These are phyloP conservation scores for Onygenales sp. DNA, from an alignment of 2,329 filamentous ascomycete genomes.

Conservation along the genomic window DNA sequence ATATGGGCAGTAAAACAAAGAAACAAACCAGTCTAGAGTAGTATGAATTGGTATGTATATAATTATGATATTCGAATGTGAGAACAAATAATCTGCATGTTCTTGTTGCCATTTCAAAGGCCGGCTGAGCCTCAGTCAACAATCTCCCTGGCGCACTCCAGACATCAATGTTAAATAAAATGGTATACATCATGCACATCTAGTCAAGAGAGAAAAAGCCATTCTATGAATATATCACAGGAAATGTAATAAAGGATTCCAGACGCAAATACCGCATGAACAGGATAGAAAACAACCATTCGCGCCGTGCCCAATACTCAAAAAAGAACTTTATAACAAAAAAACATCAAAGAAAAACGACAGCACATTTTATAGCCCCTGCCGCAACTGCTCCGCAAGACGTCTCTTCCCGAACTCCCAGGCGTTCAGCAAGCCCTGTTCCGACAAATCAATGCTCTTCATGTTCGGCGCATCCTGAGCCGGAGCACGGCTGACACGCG, in stretches of 20 bases:
- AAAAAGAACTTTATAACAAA: constrained; percentile 12
- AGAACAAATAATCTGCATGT: too few relatives aligned
- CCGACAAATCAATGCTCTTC: constrained; percentile 88
- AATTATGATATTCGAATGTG: too few relatives aligned
- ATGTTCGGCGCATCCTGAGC: constrained; percentile 79
- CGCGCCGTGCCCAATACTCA: background rate
- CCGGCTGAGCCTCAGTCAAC: too few relatives aligned
- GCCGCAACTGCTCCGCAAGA: constrained; percentile 80
- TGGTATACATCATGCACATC: background rate
- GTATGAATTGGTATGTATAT: too few relatives aligned
- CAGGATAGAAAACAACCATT: background rate
- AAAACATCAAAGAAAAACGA: constrained; percentile 8
- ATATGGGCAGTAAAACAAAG: background rate
- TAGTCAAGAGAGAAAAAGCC: background rate
- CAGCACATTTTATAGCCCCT: constrained; percentile 53
- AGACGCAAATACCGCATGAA: background rate
- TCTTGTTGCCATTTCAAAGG: too few relatives aligned
- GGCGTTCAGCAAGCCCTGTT: constrained; percentile 88
- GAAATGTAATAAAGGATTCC: background rate
- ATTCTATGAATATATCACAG: background rate
- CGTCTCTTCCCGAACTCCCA: constrained; percentile 91
- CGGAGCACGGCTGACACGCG: constrained; percentile 84
- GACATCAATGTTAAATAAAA: background rate
- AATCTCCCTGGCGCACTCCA: background rate
- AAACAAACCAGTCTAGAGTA: too few relatives aligned